A percentile compares a stretch with the other conserved stretches of the same genome.
phyloP scores from a whole-genome alignment of 179 eudicot genomes.

The Amaranthus tricolor region DNA sequence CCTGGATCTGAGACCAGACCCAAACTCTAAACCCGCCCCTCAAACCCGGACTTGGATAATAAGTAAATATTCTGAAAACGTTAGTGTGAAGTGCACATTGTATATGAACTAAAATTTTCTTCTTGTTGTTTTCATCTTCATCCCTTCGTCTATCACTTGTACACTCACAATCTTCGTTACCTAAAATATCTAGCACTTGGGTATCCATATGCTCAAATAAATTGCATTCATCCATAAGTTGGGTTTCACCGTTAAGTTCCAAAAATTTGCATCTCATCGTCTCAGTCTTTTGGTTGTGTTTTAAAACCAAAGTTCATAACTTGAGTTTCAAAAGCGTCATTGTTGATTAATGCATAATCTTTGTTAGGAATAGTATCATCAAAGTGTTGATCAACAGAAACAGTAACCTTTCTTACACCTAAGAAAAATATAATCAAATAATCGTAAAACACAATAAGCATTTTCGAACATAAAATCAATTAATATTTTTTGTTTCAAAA shows the following conservation, averaged over 20 bases:
- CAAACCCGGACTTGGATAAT: too few species aligned
- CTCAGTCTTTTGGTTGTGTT: slow-evolving; percentile 23
- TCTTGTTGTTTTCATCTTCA: slow-evolving; percentile 29
- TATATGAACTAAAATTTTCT: too few species aligned
- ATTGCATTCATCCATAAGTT: slow-evolving; percentile 41
- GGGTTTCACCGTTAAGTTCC: slow-evolving; percentile 49
- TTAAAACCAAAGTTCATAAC: slow-evolving; percentile 30
- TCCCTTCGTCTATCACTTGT: slow-evolving; percentile 35
- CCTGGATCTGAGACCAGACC: too few species aligned
- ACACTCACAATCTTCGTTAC: slow-evolving; percentile 32
- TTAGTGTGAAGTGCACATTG: too few species aligned
- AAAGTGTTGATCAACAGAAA: slow-evolving; percentile 14
- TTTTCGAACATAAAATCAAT: too few species aligned
- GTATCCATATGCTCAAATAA: slow-evolving; percentile 33
- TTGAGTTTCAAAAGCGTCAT: slow-evolving; percentile 35
- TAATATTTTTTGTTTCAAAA: too few species aligned
- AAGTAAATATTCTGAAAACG: too few species aligned
- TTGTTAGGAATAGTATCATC: slow-evolving; percentile 5
- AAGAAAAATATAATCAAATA: too few species aligned
- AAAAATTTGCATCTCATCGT: slow-evolving; percentile 33
- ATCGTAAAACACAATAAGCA: too few species aligned
- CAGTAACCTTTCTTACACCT: too few species aligned
- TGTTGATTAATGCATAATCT: neutral
- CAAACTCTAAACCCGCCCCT: too few species aligned
- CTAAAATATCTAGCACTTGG: slow-evolving; percentile 38